Percentiles rank a stretch among this genome's conserved stretches.
Evolutionary conservation across 2,329 filamentous ascomycete species (phyloP).

Genomic region (Didymella exigua): DNA sequence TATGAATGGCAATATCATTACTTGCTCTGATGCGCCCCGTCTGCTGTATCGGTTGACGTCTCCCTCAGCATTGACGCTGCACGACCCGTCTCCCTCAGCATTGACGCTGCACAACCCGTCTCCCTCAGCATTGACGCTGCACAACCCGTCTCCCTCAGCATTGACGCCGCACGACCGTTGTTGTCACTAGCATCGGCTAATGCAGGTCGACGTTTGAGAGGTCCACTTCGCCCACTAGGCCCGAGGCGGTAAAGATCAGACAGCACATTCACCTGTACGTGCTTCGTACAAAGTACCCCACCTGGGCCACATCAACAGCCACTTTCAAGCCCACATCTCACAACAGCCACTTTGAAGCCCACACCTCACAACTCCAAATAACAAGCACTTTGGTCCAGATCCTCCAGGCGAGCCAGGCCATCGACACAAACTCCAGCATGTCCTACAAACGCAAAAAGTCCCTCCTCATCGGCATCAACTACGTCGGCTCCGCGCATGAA

Average conservation of each 20-base stretch:
- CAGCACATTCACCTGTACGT: conserved; percentile 27
- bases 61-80: not conserved
- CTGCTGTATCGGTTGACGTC: not conserved
- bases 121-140: not conserved
- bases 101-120: not conserved
- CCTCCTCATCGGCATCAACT: conserved; percentile 62
- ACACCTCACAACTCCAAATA: conserved; percentile 1
- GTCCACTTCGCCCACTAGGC: conserved; percentile 15
- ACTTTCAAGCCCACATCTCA: too few relatives aligned
- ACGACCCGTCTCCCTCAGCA: not conserved
- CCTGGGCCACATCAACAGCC: conserved; percentile 18
- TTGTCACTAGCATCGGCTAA: conserved; percentile 2
- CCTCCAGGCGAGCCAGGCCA: not conserved
- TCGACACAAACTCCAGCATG: conserved; percentile 13
- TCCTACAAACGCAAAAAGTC: conserved; percentile 50
- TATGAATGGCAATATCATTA: not conserved
- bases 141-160: conserved; percentile 1
- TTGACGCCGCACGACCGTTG: not conserved
- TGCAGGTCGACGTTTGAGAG: conserved; percentile 2
- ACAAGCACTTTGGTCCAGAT: too few relatives aligned
- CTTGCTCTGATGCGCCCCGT: not conserved
- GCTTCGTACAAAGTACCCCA: too few relatives aligned
- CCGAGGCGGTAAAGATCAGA: conserved; percentile 20
- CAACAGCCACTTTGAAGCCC: too few relatives aligned
- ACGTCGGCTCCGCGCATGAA: conserved; percentile 51